Conservation (phyloP, 2,329 filamentous ascomycete genomes). For the Dothiorella sarmentorum region DNA sequence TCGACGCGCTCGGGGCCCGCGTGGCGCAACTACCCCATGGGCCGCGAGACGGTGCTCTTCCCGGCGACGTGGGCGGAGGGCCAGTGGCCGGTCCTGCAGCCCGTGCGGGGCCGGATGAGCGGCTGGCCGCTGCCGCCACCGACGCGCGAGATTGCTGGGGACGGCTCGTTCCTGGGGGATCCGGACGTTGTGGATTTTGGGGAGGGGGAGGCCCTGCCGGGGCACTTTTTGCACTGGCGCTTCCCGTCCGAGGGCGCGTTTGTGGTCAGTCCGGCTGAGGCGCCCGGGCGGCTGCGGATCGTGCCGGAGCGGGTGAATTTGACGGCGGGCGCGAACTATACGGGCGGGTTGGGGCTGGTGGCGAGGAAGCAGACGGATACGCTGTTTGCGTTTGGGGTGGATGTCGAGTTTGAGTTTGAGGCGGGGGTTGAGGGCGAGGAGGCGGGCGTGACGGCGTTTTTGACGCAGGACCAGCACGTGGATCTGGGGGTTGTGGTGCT, state of each 20-base stretch:
- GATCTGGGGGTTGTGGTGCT: constrained; percentile 41
- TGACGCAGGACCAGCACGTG: constrained; percentile 51
- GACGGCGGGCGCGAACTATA: constrained; percentile 50
- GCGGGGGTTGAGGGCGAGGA: constrained; percentile 44
- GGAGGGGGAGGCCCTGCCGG: constrained; percentile 44
- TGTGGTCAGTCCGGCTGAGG: constrained; percentile 42
- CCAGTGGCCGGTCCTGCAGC: constrained; percentile 37
- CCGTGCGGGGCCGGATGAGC: constrained; percentile 45
- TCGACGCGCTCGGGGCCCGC: constrained; percentile 34
- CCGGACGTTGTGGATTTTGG: constrained; percentile 49
- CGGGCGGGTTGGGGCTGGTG: constrained; percentile 52
- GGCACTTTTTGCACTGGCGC: constrained; percentile 56
- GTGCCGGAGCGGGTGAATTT: constrained; percentile 52
- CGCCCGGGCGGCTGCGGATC: constrained; percentile 46
- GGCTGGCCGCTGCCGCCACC: constrained; percentile 41
- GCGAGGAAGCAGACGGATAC: constrained; percentile 55
- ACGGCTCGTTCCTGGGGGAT: constrained; percentile 43
- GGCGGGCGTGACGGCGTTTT: constrained; percentile 52
- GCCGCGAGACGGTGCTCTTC: constrained; percentile 51
- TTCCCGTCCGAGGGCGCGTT: constrained; percentile 48
- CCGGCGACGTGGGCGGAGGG: constrained; percentile 48
- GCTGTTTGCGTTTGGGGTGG: constrained; percentile 50
- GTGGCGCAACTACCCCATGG: constrained; percentile 46
- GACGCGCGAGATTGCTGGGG: constrained; percentile 35
- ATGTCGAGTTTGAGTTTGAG: constrained; percentile 47